phyloP scores from a whole-genome alignment of 1,284 basidiomycete species.

The Ceratobasidium papillatum region DNA sequence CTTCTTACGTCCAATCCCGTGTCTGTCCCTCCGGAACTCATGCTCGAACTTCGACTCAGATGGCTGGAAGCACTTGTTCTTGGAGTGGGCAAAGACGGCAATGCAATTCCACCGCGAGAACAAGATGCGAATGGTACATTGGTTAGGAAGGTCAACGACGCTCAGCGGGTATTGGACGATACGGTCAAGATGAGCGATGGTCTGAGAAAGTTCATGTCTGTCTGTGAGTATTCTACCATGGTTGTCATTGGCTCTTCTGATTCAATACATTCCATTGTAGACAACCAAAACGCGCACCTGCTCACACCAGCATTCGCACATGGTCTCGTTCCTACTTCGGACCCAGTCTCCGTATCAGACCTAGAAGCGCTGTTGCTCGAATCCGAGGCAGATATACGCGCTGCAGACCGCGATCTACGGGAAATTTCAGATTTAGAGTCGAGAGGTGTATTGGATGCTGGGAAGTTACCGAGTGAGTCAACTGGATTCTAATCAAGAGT shows the following conservation, averaged over 20 bases:
- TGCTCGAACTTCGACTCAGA: conserved; percentile 73
- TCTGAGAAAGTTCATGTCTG: conserved; percentile 73
- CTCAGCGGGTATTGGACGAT: conserved; percentile 64
- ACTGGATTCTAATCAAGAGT: neutral
- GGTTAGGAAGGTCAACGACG: conserved; percentile 63
- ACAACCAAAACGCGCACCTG: conserved; percentile 75
- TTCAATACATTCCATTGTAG: conserved; percentile 52
- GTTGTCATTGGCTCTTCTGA: neutral
- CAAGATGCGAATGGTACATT: conserved; percentile 54
- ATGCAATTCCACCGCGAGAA: conserved; percentile 14
- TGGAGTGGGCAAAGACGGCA: conserved; percentile 62
- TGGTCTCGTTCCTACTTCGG: conserved; percentile 63
- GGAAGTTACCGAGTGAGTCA: conserved; percentile 66
- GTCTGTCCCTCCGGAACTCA: conserved; percentile 65
- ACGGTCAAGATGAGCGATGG: conserved; percentile 73
- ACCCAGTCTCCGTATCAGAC: conserved; percentile 69
- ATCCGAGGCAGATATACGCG: conserved; percentile 80
- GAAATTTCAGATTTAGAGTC: conserved; percentile 74
- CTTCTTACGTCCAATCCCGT: conserved; percentile 33
- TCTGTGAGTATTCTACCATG: conserved; percentile 61
- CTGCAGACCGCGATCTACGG: conserved; percentile 77
- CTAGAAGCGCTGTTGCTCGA: conserved; percentile 74
- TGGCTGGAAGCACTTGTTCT: conserved; percentile 79
- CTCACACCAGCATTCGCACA: conserved; percentile 73
- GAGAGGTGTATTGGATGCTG: conserved; percentile 73